A percentile compares a stretch with the other conserved stretches of the same genome.
These are phyloP conservation scores for Ramaria sp. DNA, from an alignment of 768 basidiomycete genomes.

Conservation along the genomic window DNA sequence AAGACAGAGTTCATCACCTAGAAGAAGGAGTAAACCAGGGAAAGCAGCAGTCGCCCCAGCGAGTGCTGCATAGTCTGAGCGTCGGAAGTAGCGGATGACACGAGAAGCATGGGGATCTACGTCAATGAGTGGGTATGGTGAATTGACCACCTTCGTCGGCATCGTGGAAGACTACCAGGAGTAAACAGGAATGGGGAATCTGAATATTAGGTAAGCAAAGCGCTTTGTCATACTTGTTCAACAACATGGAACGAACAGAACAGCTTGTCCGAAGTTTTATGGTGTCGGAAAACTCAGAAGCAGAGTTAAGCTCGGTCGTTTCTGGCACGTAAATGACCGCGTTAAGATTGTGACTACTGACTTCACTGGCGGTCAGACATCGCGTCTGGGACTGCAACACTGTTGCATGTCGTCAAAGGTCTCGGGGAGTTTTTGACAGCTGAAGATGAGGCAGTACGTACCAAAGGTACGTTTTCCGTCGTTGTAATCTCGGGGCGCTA, in stretches of 20 bases:
- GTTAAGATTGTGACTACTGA: background rate
- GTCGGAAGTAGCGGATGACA: slow-evolving; percentile 82
- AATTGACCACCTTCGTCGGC: slow-evolving; percentile 40
- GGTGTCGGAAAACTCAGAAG: slow-evolving; percentile 41
- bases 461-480: slow-evolving; percentile 48
- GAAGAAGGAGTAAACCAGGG: slow-evolving; percentile 69
- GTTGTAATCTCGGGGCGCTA: background rate
- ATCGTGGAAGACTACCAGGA: slow-evolving; percentile 13
- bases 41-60: slow-evolving; percentile 70
- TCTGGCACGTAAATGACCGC: slow-evolving; percentile 34
- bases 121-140: slow-evolving; percentile 87
- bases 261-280: slow-evolving; percentile 66
- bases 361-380: slow-evolving; percentile 27
- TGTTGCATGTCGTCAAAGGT: slow-evolving; percentile 75
- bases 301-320: slow-evolving; percentile 48
- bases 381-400: slow-evolving; percentile 41
- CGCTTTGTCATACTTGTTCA: too few relatives aligned
- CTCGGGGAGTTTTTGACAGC: slow-evolving; percentile 83
- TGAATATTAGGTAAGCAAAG: background rate
- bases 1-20: slow-evolving; percentile 51
- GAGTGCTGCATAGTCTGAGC: slow-evolving; percentile 82
- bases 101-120: slow-evolving; percentile 82
- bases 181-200: background rate
- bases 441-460: slow-evolving; percentile 67
- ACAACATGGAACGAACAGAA: slow-evolving; percentile 32